phyloP scores from a whole-genome alignment of 202 grass and related monocot species.

The Digitaria exilis region DNA sequence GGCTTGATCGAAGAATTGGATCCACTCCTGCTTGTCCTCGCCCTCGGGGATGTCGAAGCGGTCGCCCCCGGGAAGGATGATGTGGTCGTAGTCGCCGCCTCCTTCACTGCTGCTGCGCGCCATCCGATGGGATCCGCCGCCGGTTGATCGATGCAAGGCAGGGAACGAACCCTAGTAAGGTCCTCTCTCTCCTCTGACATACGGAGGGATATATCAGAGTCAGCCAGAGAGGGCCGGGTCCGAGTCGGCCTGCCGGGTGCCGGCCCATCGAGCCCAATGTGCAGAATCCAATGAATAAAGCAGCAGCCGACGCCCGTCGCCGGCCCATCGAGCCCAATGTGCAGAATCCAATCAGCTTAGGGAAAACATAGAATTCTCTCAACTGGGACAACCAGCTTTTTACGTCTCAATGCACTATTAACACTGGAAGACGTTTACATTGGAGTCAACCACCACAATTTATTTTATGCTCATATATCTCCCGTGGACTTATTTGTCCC shows the following conservation, averaged over 20 bases:
- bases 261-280: too few species aligned
- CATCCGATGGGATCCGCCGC: too few species aligned
- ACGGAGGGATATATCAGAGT: too few species aligned
- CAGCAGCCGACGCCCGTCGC: too few species aligned
- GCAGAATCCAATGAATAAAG: too few species aligned
- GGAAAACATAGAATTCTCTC: not conserved
- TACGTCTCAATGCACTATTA: not conserved
- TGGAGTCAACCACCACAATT: conserved; percentile 22
- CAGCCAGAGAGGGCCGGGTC: too few species aligned
- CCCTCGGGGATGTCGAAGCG: not conserved
- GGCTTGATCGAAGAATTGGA: not conserved
- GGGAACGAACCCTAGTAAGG: too few species aligned
- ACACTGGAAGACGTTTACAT: not conserved
- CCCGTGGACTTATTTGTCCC: not conserved
- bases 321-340: too few species aligned
- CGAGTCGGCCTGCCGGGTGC: not conserved
- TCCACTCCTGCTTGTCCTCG: not conserved
- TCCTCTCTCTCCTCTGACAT: too few species aligned
- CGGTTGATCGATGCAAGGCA: too few species aligned
- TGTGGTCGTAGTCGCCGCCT: not conserved
- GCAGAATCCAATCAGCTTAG: too few species aligned
- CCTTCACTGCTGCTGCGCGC: too few species aligned
- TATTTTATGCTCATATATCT: conserved; percentile 21
- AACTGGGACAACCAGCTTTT: not conserved
- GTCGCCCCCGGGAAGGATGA: not conserved